A percentile compares a stretch with the other conserved stretches of the same genome.
These are phyloP conservation scores for Chlorella sp. DNA, from an alignment of 139 green algal species.

Conservation along the genomic window DNA sequence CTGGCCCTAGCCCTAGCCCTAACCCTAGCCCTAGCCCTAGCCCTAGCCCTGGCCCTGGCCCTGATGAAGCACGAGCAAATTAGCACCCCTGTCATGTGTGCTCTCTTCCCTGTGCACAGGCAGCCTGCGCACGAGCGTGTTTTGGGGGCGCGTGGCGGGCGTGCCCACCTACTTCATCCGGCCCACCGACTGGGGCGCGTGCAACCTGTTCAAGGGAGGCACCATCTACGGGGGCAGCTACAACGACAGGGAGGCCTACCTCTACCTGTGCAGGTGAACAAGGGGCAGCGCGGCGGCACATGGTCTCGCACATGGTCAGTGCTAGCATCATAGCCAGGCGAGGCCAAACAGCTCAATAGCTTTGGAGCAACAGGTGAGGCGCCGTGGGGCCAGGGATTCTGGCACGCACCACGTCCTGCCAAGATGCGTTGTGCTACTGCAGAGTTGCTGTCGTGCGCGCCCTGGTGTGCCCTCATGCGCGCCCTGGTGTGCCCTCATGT, in stretches of 20 bases:
- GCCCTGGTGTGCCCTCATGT: too few relatives aligned
- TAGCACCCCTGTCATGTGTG: background rate
- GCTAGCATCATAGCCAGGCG: background rate
- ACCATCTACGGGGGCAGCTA: constrained; percentile 90
- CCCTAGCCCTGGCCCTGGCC: too few relatives aligned
- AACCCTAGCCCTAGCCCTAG: too few relatives aligned
- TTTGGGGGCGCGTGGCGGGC: constrained; percentile 28
- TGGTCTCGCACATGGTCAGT: background rate
- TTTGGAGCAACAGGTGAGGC: background rate
- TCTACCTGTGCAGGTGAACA: constrained; percentile 83
- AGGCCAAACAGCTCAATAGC: background rate
- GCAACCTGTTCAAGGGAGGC: constrained; percentile 71
- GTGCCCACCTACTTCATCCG: constrained; percentile 56
- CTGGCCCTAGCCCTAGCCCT: too few relatives aligned
- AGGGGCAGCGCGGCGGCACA: background rate
- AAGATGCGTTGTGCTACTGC: too few relatives aligned
- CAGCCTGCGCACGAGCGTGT: constrained; percentile 53
- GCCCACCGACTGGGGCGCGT: constrained; percentile 50
- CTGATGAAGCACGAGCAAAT: background rate
- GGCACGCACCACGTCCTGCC: too few relatives aligned
- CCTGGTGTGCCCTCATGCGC: too few relatives aligned
- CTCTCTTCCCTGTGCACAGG: background rate
- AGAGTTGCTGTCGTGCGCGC: too few relatives aligned
- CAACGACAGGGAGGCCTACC: constrained; percentile 93
- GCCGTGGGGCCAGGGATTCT: too few relatives aligned